Evolutionary conservation across 164 flowering plant species (phyloP).

Genomic region (Stephania yunnanensis): DNA sequence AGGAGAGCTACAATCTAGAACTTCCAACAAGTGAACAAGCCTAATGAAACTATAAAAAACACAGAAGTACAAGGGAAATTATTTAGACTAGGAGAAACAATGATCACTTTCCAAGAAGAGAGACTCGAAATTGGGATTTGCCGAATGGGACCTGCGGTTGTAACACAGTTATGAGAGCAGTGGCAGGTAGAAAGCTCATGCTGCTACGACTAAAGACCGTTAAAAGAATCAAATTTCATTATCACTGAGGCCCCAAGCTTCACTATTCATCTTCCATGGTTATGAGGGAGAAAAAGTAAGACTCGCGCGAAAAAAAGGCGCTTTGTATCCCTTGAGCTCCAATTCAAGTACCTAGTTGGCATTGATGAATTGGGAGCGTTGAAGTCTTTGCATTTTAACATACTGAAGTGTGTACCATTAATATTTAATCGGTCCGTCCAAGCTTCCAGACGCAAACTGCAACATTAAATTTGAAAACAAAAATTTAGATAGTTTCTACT

Average conservation of each 20-base stretch:
- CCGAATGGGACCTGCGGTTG: background rate
- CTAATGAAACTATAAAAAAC: background rate
- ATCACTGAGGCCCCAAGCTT: background rate
- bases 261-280: background rate
- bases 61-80: background rate
- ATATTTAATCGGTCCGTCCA: constrained; percentile 89
- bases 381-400: background rate
- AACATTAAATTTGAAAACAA: constrained; percentile 5
- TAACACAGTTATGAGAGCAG: background rate
- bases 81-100: background rate
- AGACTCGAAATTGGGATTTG: background rate
- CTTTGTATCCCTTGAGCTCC: background rate
- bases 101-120: background rate
- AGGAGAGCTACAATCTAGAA: background rate
- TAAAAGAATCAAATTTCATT: background rate
- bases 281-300: background rate
- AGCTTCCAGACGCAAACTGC: constrained; percentile 97
- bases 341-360: background rate
- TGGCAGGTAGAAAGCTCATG: background rate
- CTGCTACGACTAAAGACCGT: background rate
- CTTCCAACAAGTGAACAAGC: background rate
- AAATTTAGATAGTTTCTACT: background rate
- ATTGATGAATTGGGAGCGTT: background rate
- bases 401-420: constrained; percentile 17
- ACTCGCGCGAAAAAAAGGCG: background rate